phyloP scores from a whole-genome alignment of 2,329 filamentous ascomycete genomes.

The Uncinocarpus reesii region DNA sequence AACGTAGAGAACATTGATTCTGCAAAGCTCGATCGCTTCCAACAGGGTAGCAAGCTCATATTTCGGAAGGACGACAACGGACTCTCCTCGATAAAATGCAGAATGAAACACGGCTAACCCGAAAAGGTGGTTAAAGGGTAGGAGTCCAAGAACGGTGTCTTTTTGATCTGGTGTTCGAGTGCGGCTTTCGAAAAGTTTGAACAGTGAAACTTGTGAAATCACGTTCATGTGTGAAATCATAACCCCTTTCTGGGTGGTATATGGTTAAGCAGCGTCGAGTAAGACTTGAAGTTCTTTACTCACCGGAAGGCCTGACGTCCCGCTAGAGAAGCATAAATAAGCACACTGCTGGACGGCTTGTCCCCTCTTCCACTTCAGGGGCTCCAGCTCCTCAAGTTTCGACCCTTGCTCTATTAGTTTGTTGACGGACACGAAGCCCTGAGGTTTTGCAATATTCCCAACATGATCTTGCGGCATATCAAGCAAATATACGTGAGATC shows the following conservation, averaged over 20 bases:
- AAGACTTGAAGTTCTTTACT: conserved; percentile 18
- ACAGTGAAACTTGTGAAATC: conserved; percentile 59
- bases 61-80: conserved; percentile 59
- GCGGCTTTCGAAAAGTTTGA: conserved; percentile 39
- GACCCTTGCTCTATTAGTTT: conserved; percentile 51
- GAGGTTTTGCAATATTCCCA: conserved; percentile 35
- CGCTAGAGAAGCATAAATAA: conserved; percentile 62
- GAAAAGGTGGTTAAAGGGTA: conserved; percentile 69
- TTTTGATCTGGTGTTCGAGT: conserved; percentile 37
- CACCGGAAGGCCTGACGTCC: conserved; percentile 61
- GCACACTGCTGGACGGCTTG: conserved; percentile 56
- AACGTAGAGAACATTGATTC: conserved; percentile 54
- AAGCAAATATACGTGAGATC: conserved; percentile 53
- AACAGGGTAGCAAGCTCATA: conserved; percentile 57
- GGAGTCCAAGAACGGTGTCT: conserved; percentile 50
- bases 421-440: conserved; percentile 50
- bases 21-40: conserved; percentile 51
- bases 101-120: conserved; percentile 54
- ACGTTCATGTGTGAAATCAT: conserved; percentile 65
- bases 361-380: conserved; percentile 51
- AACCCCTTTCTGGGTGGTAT: conserved; percentile 53
- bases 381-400: conserved; percentile 44
- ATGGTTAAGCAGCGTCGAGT: background rate
- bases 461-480: conserved; percentile 47
- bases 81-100: conserved; percentile 56